Evolutionary conservation across 768 basidiomycete genomes (phyloP), one percentile per base, ranked within the genome.

Genomic region (Tulasnella sp.): DNA sequence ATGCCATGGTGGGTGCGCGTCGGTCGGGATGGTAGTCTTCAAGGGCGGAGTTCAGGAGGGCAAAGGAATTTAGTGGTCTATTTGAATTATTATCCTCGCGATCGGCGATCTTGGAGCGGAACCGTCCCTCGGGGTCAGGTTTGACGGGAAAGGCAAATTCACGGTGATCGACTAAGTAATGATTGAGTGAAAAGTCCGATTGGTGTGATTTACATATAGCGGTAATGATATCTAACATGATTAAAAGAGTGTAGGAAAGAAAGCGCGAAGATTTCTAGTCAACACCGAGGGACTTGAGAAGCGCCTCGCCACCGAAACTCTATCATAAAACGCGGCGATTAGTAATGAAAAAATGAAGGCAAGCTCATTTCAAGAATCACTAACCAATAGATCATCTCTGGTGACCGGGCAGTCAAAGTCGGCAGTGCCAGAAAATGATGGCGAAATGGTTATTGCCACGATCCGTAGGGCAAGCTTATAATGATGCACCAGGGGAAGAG

Each of bases 321-420:
- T 73, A 58, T 45, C 22, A 11, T 4, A 49, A 1, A 34, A n/a
- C 40, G 40, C 52, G 40, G 25, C 17, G 49, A 29, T 45, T 5
- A 36, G 36, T 25, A 14, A 42, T 58, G 36, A 40, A 38, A 25
- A 37, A 31, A 40, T 8, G 29, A 11, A 1, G 25, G 11, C 4
- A 39, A 31, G 0, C 34, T 29, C 38, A 36, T 2, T 69, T 6
- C 36, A 19, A 40, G 40, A 37, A 69, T 36, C 14, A 78, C 83
- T 39, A 76, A 85, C 85, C 80, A 79, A 72, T 5, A 85, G 76
- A 34, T 83, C 84, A 45, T 64, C 71, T 25, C 82, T 72, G 31
- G 83, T 80, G 71, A 93, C 78, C 2, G 93, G 93, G 81, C 93
- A 94, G 14, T 82, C 78, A 80, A 94, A 91, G 42, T 81, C 86